phyloP scores from a whole-genome alignment of 2,329 filamentous ascomycete genomes.

The Cephalotrichum gorgonifer region DNA sequence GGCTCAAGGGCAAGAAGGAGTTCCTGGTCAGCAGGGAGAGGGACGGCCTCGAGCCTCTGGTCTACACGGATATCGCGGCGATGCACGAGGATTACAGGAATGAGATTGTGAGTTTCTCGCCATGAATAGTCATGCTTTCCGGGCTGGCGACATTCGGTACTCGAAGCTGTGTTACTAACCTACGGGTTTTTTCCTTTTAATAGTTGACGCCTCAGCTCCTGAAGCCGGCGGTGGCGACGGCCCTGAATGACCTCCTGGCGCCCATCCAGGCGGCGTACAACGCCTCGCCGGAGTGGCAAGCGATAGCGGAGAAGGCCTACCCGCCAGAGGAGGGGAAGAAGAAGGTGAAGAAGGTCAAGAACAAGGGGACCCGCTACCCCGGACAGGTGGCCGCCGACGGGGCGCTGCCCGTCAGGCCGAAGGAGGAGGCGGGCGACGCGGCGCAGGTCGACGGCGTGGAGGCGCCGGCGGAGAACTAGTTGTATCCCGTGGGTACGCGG shows the following conservation, averaged over 20 bases:
- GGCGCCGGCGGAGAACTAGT: neutral
- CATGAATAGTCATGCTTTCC: constrained; percentile 1
- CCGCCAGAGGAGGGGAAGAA: constrained; percentile 53
- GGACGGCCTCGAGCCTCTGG: constrained; percentile 59
- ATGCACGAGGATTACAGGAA: constrained; percentile 71
- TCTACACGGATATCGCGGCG: constrained; percentile 67
- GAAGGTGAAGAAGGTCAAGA: constrained; percentile 69
- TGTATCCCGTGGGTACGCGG: no score
- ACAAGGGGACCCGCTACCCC: constrained; percentile 59
- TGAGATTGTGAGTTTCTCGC: constrained; percentile 51
- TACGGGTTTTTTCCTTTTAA: no score
- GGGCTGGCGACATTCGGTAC: no score
- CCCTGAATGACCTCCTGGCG: constrained; percentile 60
- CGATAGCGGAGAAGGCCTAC: constrained; percentile 62
- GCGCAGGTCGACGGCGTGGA: no score
- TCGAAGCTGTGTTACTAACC: no score
- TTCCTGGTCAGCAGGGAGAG: constrained; percentile 60
- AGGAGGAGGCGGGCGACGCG: neutral
- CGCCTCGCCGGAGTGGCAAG: constrained; percentile 66
- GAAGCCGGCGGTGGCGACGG: constrained; percentile 72
- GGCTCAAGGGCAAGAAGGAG: constrained; percentile 47
- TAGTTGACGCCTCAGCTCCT: constrained; percentile 71
- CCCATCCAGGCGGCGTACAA: constrained; percentile 70
- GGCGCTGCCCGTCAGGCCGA: neutral
- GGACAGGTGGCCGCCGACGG: constrained; percentile 17